Percentiles rank a stretch among this genome's conserved stretches.
Conservation (phyloP, 2,329 filamentous ascomycete species). For the Akanthomyces uredinophilus region DNA sequence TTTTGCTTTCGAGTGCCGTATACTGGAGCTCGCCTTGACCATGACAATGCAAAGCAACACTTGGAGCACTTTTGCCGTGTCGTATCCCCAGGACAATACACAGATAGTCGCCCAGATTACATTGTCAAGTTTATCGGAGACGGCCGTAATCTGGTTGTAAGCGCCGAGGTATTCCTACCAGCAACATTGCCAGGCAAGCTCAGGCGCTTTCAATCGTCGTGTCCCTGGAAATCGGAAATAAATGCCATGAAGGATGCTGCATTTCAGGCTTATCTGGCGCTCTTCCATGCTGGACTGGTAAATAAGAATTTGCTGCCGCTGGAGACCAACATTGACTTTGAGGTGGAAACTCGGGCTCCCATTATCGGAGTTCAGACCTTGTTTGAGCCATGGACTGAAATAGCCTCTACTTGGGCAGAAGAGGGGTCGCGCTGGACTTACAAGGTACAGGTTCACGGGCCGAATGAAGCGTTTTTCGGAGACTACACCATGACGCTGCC, state of each 20-base stretch:
- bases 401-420: slow-evolving; percentile 39
- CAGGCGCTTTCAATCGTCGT: slow-evolving; percentile 21
- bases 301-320: slow-evolving; percentile 73
- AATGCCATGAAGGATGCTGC: slow-evolving; percentile 76
- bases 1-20: slow-evolving; percentile 32
- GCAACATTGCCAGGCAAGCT: slow-evolving; percentile 53
- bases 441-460: not conserved
- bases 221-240: slow-evolving; percentile 62
- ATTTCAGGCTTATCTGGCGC: slow-evolving; percentile 68
- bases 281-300: slow-evolving; percentile 67
- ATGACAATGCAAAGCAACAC: slow-evolving; percentile 69
- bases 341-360: slow-evolving; percentile 33
- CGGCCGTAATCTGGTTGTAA: slow-evolving; percentile 29
- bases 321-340: slow-evolving; percentile 35
- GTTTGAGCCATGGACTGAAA: slow-evolving; percentile 42
- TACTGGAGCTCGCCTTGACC: slow-evolving; percentile 60
- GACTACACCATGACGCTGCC: slow-evolving; percentile 43
- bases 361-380: slow-evolving; percentile 32
- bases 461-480: slow-evolving; percentile 24
- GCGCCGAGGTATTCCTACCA: slow-evolving; percentile 65
- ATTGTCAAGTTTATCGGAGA: slow-evolving; percentile 40
- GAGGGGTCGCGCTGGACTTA: not conserved
- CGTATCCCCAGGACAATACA: slow-evolving; percentile 52
- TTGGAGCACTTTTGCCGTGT: slow-evolving; percentile 75
- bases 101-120: slow-evolving; percentile 65